Base-by-base conservation (phyloP, 2,329 filamentous ascomycete species). In the Elsinoe fawcettii region DNA sequence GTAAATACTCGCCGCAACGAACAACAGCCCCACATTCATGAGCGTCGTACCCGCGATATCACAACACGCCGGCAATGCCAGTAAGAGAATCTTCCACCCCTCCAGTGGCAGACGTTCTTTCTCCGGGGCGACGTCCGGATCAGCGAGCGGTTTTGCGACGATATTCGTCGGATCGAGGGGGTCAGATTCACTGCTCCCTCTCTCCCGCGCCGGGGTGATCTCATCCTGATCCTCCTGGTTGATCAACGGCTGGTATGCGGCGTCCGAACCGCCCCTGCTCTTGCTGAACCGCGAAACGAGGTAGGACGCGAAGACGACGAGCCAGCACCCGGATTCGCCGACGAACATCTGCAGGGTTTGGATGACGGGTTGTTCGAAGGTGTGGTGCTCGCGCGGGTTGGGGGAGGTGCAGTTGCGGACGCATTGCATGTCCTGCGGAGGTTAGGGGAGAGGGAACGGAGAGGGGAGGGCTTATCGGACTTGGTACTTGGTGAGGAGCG, bases 311-410 rank as follows among this genome's bases (percentile, higher is more conserved):
- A 86, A 84, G 43, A 97, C 81, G 55, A 99, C 89, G 12, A 97
- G 80, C 91, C 92, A 99, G 76, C 90, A 95, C 61, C 90, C 92
- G 80, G 89, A 87, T 72, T 99, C 93, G 57, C 93, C 93, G 61
- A 96, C 80, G 71, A 99, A 99, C 93, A 99, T 99, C 72, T 97
- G 93, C 1, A 90, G 77, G 1, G 93, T 97, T 71, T 99, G 93
- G 56, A 97, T 84, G 55, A 99, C 91, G 16, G 93, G 93, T 70
- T 97, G 92, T 71, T 96, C 90, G 73, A 99, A 97, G 65, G 82
- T 80, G 61, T 81, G 76, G 55, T 83, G 86, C 63, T 86, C 81
- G 59, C 78, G 79, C 8, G 82, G 81, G 66, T 89, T 76, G 20
- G 81, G 77, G 60, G 82, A 79, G 66, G 89, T 83, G 77, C 93